phyloP scores from a whole-genome alignment of 1,284 basidiomycete genomes.

The Heterobasidion annosum region DNA sequence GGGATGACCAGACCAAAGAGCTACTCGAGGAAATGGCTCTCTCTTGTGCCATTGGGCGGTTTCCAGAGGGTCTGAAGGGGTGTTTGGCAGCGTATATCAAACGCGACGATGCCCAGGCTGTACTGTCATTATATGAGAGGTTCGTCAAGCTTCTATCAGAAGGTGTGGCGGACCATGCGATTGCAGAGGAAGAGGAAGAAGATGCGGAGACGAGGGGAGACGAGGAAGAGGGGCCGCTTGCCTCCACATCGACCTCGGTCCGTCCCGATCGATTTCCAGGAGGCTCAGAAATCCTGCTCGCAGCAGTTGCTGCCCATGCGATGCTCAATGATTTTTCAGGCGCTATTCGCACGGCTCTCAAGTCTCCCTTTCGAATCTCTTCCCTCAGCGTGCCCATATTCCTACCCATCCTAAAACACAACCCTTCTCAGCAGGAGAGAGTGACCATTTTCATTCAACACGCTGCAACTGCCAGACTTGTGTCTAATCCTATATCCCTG shows the following conservation, averaged over 20 bases:
- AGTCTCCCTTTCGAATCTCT: conserved; percentile 27
- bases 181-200: neutral
- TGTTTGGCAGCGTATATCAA: conserved; percentile 40
- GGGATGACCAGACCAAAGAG: conserved; percentile 17
- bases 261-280: neutral
- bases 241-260: neutral
- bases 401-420: conserved; percentile 24
- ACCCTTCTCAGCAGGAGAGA: conserved; percentile 25
- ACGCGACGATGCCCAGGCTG: conserved; percentile 27
- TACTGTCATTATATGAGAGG: conserved; percentile 36
- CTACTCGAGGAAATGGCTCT: neutral
- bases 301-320: conserved; percentile 49
- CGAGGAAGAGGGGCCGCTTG: neutral
- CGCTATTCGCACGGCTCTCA: conserved; percentile 36
- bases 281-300: conserved; percentile 31
- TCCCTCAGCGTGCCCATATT: conserved; percentile 24
- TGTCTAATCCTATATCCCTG: conserved; percentile 40
- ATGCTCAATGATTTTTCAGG: conserved; percentile 41
- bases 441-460: conserved; percentile 31
- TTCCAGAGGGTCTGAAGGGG: conserved; percentile 34
- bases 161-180: neutral
- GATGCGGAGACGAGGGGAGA: neutral
- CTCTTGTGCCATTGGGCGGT: conserved; percentile 8
- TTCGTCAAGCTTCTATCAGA: conserved; percentile 18
- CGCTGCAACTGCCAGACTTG: conserved; percentile 40